Base-by-base conservation (phyloP, 2,329 filamentous ascomycete species). In the Stachybotrys elegans region DNA sequence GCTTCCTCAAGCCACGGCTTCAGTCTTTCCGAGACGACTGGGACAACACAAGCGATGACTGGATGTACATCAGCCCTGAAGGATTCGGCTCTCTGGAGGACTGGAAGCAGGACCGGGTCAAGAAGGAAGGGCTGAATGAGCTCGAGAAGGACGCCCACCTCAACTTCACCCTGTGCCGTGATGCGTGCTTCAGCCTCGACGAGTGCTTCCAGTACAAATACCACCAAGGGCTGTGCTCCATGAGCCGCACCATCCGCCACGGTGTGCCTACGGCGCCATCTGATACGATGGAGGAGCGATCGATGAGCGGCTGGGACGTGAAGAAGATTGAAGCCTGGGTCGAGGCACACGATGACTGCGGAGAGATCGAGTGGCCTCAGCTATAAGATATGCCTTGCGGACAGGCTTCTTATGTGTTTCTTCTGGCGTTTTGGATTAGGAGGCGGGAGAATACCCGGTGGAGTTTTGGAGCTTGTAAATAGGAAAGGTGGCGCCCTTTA, bases 31-130 rank as follows among this genome's bases (percentile, higher is more conserved):
- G 69, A 45, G 59, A 68, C 13, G 66, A 78, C 58, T 80, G 76
- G 76, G 71, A 79, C 51, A 79, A 79, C 49, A 50, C 69, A 8
- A 68, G 69, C 36, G 66, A 75, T n/a, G 68, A 73, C 27, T 57
- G 60, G 13, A 58, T 59, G 41, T 75, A 74, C 52, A 52, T 70
- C 43, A 62, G 71, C 48, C 8, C n/a, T 5, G 48, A 48, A 13
- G 52, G 57, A 1, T 45, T 54, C 1, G 52, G 43, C 12, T 19
- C 60, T 11, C 62, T 63, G 53, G 60, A 57, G 5, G 55, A 64
- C 4, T 57, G 56, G 55, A 53, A 65, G 48, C 40, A 57, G 14
- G 43, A 55, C 7, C 59, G 58, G 9, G 60, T 61, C 38, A 67
- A 65, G 49, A 57, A 58, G 17, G 50, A 59, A 8, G 48, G 59